Evolutionary conservation across 441 rosid species (phyloP).

Genomic region (Euphorbia schlechtendalii): DNA sequence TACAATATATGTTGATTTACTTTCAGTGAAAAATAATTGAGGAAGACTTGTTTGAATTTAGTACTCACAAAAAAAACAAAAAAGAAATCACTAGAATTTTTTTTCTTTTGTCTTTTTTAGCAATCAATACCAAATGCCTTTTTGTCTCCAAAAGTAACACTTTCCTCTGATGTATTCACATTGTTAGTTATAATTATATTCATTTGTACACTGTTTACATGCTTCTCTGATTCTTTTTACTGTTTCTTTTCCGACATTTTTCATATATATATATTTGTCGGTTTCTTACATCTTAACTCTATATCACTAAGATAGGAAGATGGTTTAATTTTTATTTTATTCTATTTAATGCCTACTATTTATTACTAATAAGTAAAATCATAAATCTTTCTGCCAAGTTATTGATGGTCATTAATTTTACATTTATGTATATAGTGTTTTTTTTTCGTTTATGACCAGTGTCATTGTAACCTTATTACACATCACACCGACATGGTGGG

Average conservation of each 20-base stretch:
- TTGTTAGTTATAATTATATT: neutral
- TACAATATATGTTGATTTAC: slow-evolving; percentile 1
- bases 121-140: slow-evolving; percentile 1
- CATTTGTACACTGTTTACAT: neutral
- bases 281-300: no score
- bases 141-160: slow-evolving; percentile 13
- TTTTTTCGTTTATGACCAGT: no score
- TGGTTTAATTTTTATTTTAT: no score
- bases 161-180: neutral
- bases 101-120: neutral
- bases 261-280: neutral
- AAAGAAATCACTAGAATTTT: neutral
- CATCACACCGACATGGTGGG: no score
- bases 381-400: neutral
- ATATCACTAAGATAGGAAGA: no score
- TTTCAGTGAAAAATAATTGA: neutral
- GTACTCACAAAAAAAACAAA: neutral
- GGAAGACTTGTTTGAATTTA: neutral
- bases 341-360: neutral
- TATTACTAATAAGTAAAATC: neutral
- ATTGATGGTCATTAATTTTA: neutral
- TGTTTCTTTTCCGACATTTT: neutral
- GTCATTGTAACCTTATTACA: no score
- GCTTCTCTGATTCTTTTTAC: neutral
- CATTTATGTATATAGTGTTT: no score